Evolutionary conservation across 1,284 basidiomycete genomes (phyloP), one percentile per base, ranked within the genome.

Genomic region (Leccinum ponderosum): DNA sequence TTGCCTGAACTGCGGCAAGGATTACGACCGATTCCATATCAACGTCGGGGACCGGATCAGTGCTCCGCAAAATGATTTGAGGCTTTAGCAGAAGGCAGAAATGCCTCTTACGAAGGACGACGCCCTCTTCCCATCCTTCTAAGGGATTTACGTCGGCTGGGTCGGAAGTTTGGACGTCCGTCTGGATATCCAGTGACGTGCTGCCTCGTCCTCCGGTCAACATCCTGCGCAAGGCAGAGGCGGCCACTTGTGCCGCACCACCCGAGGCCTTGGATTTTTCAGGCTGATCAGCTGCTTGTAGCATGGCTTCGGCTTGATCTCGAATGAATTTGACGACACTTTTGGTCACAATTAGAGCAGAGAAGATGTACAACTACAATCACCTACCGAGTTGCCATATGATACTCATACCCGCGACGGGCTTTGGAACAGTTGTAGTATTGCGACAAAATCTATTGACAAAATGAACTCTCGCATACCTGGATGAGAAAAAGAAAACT

Each of bases 61-160:
- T 56, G 66, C 88, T 91, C 37, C 86, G 82, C 29, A 98, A 78
- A 3, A 96, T 87, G 54, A 98, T 84, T 75, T 98, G 97, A 15
- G 97, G 96, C 70, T 96, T 96, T 61, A 97, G 78, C 15, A 98
- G 82, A 25, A 97, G 80, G 67, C 93, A 90, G 67, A 93, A 90
- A 71, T 93, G 87, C 60, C 88, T 88, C 64, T 91, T 89, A 57
- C 75, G 77, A 47, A 87, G 78, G 33, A 86, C 82, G 51, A 91
- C 86, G 0, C 86, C 87, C 44, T 89, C 84, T 20, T 82, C 82
- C 88, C 88, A 91, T 14, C 90, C 90, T 55, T 82, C 78, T 58
- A 90, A 74, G n/a, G 89, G 89, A 58, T 89, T 82, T 17, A 83
- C 69, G 56, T 72, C 65, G 58, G 73, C 68, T 27, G 74, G 66